Evolutionary conservation across 345 rosid species (phyloP).

Genomic region (Cardamine occulta): DNA sequence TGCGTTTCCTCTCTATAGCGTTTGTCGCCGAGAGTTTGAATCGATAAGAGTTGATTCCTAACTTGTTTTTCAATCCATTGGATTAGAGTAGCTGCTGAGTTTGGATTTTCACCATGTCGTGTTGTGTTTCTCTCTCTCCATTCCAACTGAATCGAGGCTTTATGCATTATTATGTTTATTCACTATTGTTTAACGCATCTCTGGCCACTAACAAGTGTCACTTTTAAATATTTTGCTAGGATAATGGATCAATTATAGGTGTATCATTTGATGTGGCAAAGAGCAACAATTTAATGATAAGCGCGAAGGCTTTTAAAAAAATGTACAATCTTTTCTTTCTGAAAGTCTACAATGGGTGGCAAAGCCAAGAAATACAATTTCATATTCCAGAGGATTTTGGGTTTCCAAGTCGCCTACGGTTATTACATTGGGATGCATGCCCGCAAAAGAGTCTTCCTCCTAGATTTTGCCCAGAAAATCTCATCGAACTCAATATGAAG

Average conservation of each 20-base stretch:
- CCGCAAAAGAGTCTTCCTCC: conserved; percentile 18
- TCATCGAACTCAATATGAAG: not conserved
- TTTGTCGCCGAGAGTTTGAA: too few relatives aligned
- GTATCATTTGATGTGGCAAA: not conserved
- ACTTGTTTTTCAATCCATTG: too few relatives aligned
- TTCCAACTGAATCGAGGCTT: too few relatives aligned
- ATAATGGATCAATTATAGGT: not conserved
- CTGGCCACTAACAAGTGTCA: not conserved
- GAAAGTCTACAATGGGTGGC: not conserved
- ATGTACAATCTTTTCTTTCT: conserved; percentile 31
- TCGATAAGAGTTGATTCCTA: too few relatives aligned
- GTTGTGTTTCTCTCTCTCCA: too few relatives aligned
- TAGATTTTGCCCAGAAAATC: not conserved
- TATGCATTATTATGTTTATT: not conserved
- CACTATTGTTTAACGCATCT: not conserved
- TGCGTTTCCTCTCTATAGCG: too few relatives aligned
- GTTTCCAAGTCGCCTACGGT: not conserved
- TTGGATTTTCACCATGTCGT: too few relatives aligned
- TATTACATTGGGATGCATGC: conserved; percentile 15
- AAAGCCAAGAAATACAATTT: not conserved
- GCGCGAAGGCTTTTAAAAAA: not conserved
- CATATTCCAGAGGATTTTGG: not conserved
- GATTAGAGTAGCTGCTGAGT: too few relatives aligned
- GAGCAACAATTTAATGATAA: not conserved
- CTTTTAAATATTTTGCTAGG: not conserved